phyloP scores from a whole-genome alignment of 805 yeast species.

The Suhomyces sp. region DNA sequence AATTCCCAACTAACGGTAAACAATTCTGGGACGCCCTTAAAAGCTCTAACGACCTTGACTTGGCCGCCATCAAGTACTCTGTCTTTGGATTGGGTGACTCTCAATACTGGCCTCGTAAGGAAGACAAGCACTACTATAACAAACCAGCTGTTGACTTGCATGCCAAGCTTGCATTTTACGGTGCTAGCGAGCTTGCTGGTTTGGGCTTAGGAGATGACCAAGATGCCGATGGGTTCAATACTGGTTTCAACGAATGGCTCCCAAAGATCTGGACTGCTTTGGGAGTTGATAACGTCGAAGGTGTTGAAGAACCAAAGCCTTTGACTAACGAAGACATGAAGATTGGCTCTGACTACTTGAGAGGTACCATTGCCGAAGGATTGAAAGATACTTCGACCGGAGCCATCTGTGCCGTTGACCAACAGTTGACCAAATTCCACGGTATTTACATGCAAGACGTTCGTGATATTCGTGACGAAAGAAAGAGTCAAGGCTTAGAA shows the following conservation, averaged over 20 bases:
- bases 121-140: slow-evolving; percentile 90
- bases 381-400: slow-evolving; percentile 81
- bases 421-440: slow-evolving; percentile 94
- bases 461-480: slow-evolving; percentile 89
- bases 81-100: slow-evolving; percentile 81
- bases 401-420: slow-evolving; percentile 85
- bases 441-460: slow-evolving; percentile 99
- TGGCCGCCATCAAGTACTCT: slow-evolving; percentile 53
- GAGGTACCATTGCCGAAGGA: slow-evolving; percentile 93
- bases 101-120: slow-evolving; percentile 95
- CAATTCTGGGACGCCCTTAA: slow-evolving; percentile 72
- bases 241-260: slow-evolving; percentile 91
- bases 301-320: slow-evolving; percentile 86
- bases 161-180: slow-evolving; percentile 62
- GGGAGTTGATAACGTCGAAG: slow-evolving; percentile 78
- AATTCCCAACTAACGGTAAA: slow-evolving; percentile 80
- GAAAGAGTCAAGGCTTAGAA: slow-evolving; percentile 89
- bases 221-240: slow-evolving; percentile 91
- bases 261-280: slow-evolving; percentile 79
- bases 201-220: slow-evolving; percentile 95
- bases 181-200: slow-evolving; percentile 70
- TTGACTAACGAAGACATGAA: slow-evolving; percentile 96
- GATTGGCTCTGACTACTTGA: slow-evolving; percentile 75
- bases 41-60: slow-evolving; percentile 59
- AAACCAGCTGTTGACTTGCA: slow-evolving; percentile 79